Evolutionary conservation across 1,139 yeast genomes (phyloP).

Genomic region (Zygoascus sp.): DNA sequence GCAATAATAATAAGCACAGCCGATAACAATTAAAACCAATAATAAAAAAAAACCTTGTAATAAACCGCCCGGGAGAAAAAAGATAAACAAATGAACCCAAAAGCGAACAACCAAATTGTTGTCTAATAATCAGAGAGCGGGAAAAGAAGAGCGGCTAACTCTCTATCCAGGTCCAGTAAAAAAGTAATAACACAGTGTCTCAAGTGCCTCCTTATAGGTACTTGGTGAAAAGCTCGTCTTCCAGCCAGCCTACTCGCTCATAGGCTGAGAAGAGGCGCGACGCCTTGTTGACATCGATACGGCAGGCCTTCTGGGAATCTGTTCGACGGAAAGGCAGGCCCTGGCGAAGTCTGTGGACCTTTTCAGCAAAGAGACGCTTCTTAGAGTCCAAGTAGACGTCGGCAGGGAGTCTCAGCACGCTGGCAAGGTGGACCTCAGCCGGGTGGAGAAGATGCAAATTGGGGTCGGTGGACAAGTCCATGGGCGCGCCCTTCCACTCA

Average conservation of each 20-base stretch:
- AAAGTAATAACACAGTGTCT: too few species aligned
- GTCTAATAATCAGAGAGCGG: too few species aligned
- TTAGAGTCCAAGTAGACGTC: slow-evolving; percentile 87
- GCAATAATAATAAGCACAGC: not conserved
- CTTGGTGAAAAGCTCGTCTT: slow-evolving; percentile 65
- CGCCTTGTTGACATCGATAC: slow-evolving; percentile 96
- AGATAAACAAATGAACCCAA: slow-evolving; percentile 3
- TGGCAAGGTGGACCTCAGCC: slow-evolving; percentile 84
- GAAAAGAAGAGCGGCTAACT: too few species aligned
- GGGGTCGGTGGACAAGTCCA: slow-evolving; percentile 82
- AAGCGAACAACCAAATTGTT: too few species aligned
- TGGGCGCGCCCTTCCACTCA: slow-evolving; percentile 98
- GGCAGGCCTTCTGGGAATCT: slow-evolving; percentile 95
- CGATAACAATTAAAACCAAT: not conserved
- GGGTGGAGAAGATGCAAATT: slow-evolving; percentile 71
- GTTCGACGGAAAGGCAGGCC: slow-evolving; percentile 91
- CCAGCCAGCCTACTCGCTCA: slow-evolving; percentile 94
- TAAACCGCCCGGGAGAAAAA: not conserved
- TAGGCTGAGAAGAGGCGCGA: slow-evolving; percentile 87
- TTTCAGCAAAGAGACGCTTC: slow-evolving; percentile 82
- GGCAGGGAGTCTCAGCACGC: slow-evolving; percentile 82
- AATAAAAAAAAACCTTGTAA: not conserved
- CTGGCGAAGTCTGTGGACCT: slow-evolving; percentile 67
- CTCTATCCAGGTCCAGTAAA: too few species aligned
- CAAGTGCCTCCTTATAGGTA: slow-evolving; percentile 35